Evolutionary conservation across 2,329 filamentous ascomycete genomes (phyloP).

Genomic region (Fusarium mundagurra): DNA sequence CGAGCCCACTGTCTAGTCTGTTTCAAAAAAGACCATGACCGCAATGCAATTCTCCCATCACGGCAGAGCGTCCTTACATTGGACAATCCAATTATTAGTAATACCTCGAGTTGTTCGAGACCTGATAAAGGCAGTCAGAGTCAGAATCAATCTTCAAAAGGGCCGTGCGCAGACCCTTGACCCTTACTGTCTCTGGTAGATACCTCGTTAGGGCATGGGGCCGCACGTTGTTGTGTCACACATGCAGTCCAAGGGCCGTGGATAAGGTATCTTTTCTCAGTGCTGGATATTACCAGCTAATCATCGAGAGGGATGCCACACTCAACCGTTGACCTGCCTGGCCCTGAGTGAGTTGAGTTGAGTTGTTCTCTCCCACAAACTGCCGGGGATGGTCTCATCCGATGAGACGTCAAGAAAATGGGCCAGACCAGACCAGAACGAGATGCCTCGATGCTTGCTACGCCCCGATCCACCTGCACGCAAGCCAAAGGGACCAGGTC

Average conservation of each 20-base stretch:
- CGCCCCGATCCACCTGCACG: slow-evolving; percentile 41
- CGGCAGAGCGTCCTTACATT: slow-evolving; percentile 26
- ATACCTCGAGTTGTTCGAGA: slow-evolving; percentile 29
- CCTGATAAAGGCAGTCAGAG: slow-evolving; percentile 10
- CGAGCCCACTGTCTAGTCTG: slow-evolving; percentile 25
- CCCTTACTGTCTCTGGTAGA: slow-evolving; percentile 33
- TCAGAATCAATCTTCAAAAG: slow-evolving; percentile 19
- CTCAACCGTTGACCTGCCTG: background rate
- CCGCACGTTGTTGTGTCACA: slow-evolving; percentile 41
- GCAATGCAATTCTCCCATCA: slow-evolving; percentile 13
- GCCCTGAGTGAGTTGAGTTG: slow-evolving; percentile 1
- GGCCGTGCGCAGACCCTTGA: slow-evolving; percentile 36
- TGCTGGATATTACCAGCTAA: slow-evolving; percentile 12
- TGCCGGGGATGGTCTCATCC: slow-evolving; percentile 22
- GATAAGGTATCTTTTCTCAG: slow-evolving; percentile 17
- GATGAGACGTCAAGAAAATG: slow-evolving; percentile 31
- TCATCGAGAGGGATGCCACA: slow-evolving; percentile 16
- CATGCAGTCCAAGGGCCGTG: slow-evolving; percentile 9
- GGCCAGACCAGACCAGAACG: slow-evolving; percentile 6
- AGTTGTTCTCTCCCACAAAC: slow-evolving; percentile 16
- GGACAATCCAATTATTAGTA: slow-evolving; percentile 34
- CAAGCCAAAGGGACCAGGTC: slow-evolving; percentile 37
- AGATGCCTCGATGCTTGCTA: slow-evolving; percentile 31
- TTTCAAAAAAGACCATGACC: slow-evolving; percentile 33
- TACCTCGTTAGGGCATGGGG: slow-evolving; percentile 41